phyloP scores from a whole-genome alignment of 768 basidiomycete species.

The Leucocoprinus leucothites region DNA sequence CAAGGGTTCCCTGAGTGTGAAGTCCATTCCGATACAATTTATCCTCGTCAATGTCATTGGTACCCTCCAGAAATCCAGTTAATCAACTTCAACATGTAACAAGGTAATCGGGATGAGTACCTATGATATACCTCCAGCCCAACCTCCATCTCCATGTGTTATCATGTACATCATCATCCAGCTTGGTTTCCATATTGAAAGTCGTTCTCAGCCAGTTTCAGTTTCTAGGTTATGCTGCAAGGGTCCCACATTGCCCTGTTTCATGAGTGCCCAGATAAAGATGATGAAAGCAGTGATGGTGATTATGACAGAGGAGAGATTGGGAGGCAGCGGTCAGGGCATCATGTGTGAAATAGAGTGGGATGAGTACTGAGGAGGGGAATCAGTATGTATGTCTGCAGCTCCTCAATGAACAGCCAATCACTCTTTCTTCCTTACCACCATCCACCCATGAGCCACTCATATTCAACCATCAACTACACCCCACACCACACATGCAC shows the following conservation, averaged over 20 bases:
- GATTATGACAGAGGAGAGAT: slow-evolving; percentile 20
- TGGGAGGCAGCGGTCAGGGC: background rate
- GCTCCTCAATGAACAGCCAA: slow-evolving; percentile 3
- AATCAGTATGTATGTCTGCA: slow-evolving; percentile 4
- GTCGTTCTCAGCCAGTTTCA: slow-evolving; percentile 20
- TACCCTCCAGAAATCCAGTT: slow-evolving; percentile 76
- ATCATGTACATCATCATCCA: slow-evolving; percentile 29
- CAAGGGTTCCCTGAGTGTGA: slow-evolving; percentile 9
- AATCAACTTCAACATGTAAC: slow-evolving; percentile 52
- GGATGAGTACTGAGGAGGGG: background rate
- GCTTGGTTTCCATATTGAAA: slow-evolving; percentile 20
- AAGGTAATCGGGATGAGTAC: slow-evolving; percentile 26
- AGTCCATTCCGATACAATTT: slow-evolving; percentile 14
- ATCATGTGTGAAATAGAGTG: slow-evolving; percentile 10
- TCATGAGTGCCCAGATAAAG: slow-evolving; percentile 25
- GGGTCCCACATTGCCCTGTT: slow-evolving; percentile 27
- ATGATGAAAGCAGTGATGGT: slow-evolving; percentile 24
- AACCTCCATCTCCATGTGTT: slow-evolving; percentile 28
- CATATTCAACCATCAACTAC: no score
- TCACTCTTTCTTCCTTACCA: slow-evolving; percentile 4
- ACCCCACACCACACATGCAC: no score
- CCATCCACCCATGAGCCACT: no score
- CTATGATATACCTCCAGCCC: slow-evolving; percentile 24
- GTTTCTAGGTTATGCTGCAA: slow-evolving; percentile 23
- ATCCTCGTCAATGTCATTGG: slow-evolving; percentile 55